Base-by-base conservation (phyloP, 352 stramenopile species). In the Halophytophthora polymorphica region DNA sequence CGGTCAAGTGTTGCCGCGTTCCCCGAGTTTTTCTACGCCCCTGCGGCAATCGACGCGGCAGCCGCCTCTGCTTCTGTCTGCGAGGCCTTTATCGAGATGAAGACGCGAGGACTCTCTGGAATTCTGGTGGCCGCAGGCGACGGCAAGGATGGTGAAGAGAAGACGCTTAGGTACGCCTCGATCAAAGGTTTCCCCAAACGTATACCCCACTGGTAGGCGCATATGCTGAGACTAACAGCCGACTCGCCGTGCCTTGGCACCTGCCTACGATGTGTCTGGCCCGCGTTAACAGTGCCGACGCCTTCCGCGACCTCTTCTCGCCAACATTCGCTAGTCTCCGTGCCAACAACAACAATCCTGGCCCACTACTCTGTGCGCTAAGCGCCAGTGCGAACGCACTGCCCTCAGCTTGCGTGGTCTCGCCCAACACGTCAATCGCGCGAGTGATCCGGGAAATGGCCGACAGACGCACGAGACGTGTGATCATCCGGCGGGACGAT, bases 401-500 rank as follows among this genome's bases (percentile, higher is more conserved):
- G 28, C 40, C 46, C 25, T 41, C 48, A 33, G 46, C 52, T 23
- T 43, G 11, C 12, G 39, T 62, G 36, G 59, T 74, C 4, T 50
- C 39, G 15, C 36, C 54, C n/a, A 62, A 81, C 7, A 53, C 60
- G 15, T 84, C 76, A 2, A 53, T 86, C 17, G 73, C 71, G 1
- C 61, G 53, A 38, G 65, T 71, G n/a, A 53, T 88, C 39, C 46
- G 65, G 5, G 53, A 51, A 11, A 88, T 90, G 73, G 43, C 76
- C 3, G 39, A 68, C 29, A 61, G 64, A 10, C 59, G 45, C 10
- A 53, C 53, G 8, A 66, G 53, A 2, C 72, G 72, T 10, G 57
- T 80, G 14, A 54, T 71, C 21, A 75, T 83, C 41, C 56, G 44
- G 13, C 43, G 48, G n/a, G 36, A 41, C 33, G 55, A 69, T 35